Evolutionary conservation across 805 yeast genomes (phyloP).

Genomic region (Ogataea zsoltii): DNA sequence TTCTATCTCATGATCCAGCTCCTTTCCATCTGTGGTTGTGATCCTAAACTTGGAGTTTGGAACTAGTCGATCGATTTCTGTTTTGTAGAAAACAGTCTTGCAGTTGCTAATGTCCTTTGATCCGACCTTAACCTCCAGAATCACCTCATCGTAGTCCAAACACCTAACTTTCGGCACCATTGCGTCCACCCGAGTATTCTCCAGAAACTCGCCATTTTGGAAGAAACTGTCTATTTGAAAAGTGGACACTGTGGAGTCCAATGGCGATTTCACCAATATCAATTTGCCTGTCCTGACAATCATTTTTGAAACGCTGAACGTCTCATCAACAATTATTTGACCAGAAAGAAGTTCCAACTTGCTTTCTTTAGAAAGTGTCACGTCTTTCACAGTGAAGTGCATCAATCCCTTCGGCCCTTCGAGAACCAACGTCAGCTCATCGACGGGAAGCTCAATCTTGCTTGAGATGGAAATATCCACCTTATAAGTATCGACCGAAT

Average conservation of each 20-base stretch:
- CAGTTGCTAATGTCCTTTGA: conserved; percentile 16
- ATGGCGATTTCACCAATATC: conserved; percentile 13
- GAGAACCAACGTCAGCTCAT: conserved; percentile 16
- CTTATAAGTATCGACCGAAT: conserved; percentile 38
- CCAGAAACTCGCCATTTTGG: conserved; percentile 5
- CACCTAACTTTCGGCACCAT: conserved; percentile 25
- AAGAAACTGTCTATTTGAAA: conserved; percentile 21
- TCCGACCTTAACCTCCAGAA: conserved; percentile 24
- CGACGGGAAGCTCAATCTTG: conserved; percentile 19
- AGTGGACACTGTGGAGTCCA: conserved; percentile 16
- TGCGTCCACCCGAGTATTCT: conserved; percentile 24
- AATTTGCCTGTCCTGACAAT: conserved; percentile 25
- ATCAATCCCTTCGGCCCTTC: conserved; percentile 17
- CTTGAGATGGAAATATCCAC: conserved; percentile 39
- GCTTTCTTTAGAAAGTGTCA: conserved; percentile 10
- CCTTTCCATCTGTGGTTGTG: conserved; percentile 4
- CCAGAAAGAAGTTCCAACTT: conserved; percentile 20
- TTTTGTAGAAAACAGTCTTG: conserved; percentile 25
- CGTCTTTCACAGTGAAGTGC: conserved; percentile 16
- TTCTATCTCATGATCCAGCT: conserved; percentile 16
- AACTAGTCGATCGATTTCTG: conserved; percentile 31
- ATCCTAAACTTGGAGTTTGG: conserved; percentile 18
- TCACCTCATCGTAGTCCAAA: conserved; percentile 31
- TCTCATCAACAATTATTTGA: conserved; percentile 23
- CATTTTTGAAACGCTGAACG: conserved; percentile 20